Conservation (phyloP, 1,139 yeast genomes). For the Nakaseomyces kungkrabaensis region DNA sequence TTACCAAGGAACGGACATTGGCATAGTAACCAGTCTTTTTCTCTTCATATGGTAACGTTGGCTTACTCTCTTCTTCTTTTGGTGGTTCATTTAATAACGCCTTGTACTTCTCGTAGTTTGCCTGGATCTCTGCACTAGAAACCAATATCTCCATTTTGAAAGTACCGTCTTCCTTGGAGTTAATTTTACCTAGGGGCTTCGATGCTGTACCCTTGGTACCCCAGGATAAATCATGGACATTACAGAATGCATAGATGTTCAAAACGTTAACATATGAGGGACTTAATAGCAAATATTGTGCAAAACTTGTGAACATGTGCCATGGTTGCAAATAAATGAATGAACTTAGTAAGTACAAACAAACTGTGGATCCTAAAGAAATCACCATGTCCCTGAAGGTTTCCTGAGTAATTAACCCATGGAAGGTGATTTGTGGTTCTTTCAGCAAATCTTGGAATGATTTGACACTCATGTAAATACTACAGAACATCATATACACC, state of each 20-base stretch:
- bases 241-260: conserved; percentile 87
- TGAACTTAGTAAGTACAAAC: conserved; percentile 70
- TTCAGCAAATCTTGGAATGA: conserved; percentile 40
- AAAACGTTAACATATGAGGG: conserved; percentile 85
- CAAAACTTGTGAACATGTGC: conserved; percentile 82
- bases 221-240: conserved; percentile 96
- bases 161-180: conserved; percentile 62
- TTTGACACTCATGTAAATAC: conserved; percentile 70
- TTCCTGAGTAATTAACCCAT: conserved; percentile 38
- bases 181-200: conserved; percentile 53
- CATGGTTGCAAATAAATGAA: conserved; percentile 82
- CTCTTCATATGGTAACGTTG: conserved; percentile 38
- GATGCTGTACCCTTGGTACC: conserved; percentile 89
- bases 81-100: conserved; percentile 45
- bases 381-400: conserved; percentile 75
- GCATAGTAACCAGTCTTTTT: conserved; percentile 63
- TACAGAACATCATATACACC: conserved; percentile 88
- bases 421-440: conserved; percentile 26
- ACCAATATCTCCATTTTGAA: conserved; percentile 70
- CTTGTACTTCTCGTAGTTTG: conserved; percentile 50
- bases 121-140: conserved; percentile 49
- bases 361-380: conserved; percentile 79
- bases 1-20: conserved; percentile 67
- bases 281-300: conserved; percentile 77
- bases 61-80: conserved; percentile 34